Evolutionary conservation across 1,284 basidiomycete species (phyloP).

Genomic region (Pyrrhoderma noxium): DNA sequence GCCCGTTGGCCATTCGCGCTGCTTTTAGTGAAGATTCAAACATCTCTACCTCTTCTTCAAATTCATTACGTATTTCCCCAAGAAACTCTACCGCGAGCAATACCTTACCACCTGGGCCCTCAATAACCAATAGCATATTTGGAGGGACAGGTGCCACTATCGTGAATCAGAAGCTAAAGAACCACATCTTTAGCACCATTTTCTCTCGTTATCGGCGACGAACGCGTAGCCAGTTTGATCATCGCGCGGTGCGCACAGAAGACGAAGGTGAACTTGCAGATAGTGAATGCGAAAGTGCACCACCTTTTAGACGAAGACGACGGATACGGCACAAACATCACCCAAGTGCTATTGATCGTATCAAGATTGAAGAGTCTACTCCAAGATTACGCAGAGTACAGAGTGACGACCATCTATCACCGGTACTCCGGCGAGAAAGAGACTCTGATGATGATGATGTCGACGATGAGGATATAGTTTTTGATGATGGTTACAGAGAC

Average conservation of each 20-base stretch:
- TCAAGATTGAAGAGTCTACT: constrained; percentile 24
- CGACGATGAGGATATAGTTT: constrained; percentile 16
- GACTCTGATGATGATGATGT: constrained; percentile 25
- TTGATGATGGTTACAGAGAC: constrained; percentile 21
- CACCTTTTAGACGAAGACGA: constrained; percentile 18
- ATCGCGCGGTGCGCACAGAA: constrained; percentile 27
- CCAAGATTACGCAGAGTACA: constrained; percentile 49
- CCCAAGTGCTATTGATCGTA: constrained; percentile 33
- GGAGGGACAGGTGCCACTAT: constrained; percentile 86
- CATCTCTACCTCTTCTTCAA: neutral
- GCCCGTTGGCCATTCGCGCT: constrained; percentile 15
- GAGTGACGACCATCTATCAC: constrained; percentile 45
- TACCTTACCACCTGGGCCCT: constrained; percentile 17
- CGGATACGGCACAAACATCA: constrained; percentile 28
- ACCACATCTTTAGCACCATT: constrained; percentile 87
- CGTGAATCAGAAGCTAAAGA: constrained; percentile 88
- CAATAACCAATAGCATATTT: constrained; percentile 41
- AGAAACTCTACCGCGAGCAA: constrained; percentile 6
- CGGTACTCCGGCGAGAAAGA: constrained; percentile 26
- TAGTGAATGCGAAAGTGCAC: constrained; percentile 37
- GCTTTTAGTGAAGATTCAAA: constrained; percentile 5
- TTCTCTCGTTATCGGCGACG: constrained; percentile 61
- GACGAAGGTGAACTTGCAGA: constrained; percentile 38
- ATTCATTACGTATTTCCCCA: constrained; percentile 5
- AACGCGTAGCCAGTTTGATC: constrained; percentile 34